Evolutionary conservation across 1,139 yeast genomes (phyloP), one percentile per base, ranked within the genome.

Genomic region (Hyphopichia pseudoburtonii): DNA sequence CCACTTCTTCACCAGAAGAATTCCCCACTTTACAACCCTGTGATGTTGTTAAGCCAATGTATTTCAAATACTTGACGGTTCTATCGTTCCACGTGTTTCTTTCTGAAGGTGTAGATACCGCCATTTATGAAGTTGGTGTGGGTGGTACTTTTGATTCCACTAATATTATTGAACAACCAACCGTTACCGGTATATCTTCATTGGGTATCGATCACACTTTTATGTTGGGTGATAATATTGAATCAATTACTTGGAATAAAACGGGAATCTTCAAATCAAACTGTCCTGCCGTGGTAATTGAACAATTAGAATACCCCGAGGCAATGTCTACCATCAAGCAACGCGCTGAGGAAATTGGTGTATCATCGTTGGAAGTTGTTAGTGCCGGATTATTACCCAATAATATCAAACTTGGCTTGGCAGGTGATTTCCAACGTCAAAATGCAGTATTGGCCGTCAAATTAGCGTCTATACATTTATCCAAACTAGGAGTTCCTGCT

Each of bases 101-200:
- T 64, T 73, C 79, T 42, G 98, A 92, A 61, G 86, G 87, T 1
- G 90, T 94, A 19, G 87, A 89, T 52, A 79, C 96, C 14, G 97
- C 98, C 10, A 84, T 94, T 32, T 88, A 87, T 54, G 99, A 94
- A 59, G 98, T 94, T 18, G 99, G 99, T 12, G 95, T 94, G 36
- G 99, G 99, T 21, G 99, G 99, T 9, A 94, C 87, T 54, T 87
- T 80, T 55, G 99, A 94, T 60, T 87, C 97, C 10, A 94, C 99
- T 9, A 94, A 94, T 57, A 78, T 94, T 10, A 78, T 94, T 34
- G 79, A 73, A 26, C 64, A 70, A 30, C 98, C 98, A 9, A 78
- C 88, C 0, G 94, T 81, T 1, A 83, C 96, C 26, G 98, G 96
- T 28, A 84, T 94, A 15, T 69, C 94, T 4, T 77, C 92, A 8